Evolutionary conservation across 768 basidiomycete genomes (phyloP).

Genomic region (Lactarius deliciosus): DNA sequence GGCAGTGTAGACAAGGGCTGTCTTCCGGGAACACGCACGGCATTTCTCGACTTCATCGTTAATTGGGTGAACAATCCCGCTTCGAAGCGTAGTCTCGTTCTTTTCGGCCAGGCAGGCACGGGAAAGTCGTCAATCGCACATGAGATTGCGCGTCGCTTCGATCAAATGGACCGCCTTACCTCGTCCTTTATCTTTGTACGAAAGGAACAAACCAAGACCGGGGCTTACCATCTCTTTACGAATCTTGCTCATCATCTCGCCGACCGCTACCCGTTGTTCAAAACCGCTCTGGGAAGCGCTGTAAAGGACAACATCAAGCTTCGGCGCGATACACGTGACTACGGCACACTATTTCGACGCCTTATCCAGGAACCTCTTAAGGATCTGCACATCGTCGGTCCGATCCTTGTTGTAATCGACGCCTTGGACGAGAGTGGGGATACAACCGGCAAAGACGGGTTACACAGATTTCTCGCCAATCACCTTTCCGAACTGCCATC

Average conservation of each 20-base stretch:
- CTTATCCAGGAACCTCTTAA: background rate
- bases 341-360: background rate
- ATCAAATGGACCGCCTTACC: background rate
- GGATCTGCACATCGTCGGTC: background rate
- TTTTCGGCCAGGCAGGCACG: slow-evolving; percentile 2
- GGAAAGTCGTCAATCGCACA: background rate
- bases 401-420: background rate
- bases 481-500: background rate
- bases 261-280: background rate
- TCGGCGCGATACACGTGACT: background rate
- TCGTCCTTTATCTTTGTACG: background rate
- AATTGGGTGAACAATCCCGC: background rate
- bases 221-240: background rate
- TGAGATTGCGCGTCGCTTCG: slow-evolving; percentile 1
- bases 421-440: slow-evolving; percentile 5
- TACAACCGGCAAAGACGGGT: background rate
- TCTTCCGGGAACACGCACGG: background rate
- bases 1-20: too few species aligned
- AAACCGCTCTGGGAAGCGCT: background rate
- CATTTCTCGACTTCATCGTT: background rate
- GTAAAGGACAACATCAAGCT: background rate
- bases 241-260: background rate
- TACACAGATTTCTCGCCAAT: background rate
- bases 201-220: background rate
- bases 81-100: background rate